These are phyloP conservation scores for Ogataea zsoltii DNA, from an alignment of 805 yeast species.

Conservation along the genomic window DNA sequence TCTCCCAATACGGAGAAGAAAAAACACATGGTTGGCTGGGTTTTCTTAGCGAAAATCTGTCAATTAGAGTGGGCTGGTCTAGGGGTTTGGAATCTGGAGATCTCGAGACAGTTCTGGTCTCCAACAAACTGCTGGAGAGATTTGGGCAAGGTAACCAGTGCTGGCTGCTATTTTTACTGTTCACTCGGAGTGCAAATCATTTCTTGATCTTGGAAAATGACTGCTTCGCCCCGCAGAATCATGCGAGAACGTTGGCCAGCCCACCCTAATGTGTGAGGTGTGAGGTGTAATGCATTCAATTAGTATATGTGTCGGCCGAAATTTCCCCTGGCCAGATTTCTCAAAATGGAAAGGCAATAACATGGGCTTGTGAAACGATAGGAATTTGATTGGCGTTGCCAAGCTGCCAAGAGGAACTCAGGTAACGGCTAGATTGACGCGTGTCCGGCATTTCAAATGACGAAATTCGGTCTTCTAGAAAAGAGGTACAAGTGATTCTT, in stretches of 20 bases:
- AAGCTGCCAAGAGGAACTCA: not conserved
- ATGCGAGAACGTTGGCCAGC: not conserved
- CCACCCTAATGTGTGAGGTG: not conserved
- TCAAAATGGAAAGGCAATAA: not conserved
- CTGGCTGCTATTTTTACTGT: too few relatives aligned
- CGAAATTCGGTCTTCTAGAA: not conserved
- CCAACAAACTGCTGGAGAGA: too few relatives aligned
- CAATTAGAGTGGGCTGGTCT: conserved; percentile 6
- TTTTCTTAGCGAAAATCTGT: not conserved
- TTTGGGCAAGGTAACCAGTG: too few relatives aligned
- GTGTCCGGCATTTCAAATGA: not conserved
- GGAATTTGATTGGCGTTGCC: not conserved
- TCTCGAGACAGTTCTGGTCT: too few relatives aligned
- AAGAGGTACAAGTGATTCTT: not conserved
- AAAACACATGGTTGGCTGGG: not conserved
- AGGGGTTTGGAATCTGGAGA: not conserved
- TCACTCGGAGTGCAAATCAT: too few relatives aligned
- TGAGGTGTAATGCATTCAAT: not conserved
- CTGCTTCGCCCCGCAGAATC: too few relatives aligned
- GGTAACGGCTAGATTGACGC: not conserved
- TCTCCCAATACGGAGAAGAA: not conserved
- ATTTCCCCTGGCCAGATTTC: not conserved
- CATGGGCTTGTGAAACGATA: not conserved
- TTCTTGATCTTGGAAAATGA: too few relatives aligned
- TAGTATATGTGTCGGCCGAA: not conserved